phyloP scores from a whole-genome alignment of 2,329 filamentous ascomycete species.

The Aspergillus sp. region DNA sequence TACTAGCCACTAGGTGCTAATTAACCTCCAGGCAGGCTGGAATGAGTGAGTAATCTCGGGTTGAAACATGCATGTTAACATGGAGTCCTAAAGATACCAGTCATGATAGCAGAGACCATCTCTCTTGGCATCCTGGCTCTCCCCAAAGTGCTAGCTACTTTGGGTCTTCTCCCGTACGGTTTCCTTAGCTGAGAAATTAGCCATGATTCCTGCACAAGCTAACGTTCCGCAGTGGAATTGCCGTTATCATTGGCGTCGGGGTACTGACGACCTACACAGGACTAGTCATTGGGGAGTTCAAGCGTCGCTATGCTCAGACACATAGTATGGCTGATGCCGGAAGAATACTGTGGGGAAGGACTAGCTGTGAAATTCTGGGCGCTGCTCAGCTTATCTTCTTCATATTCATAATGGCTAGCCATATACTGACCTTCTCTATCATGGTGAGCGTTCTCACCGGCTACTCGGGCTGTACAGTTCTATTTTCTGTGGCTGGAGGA shows the following conservation, averaged over 20 bases:
- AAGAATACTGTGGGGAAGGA: constrained; percentile 59
- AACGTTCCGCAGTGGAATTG: constrained; percentile 9
- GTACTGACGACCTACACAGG: constrained; percentile 58
- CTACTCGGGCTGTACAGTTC: constrained; percentile 61
- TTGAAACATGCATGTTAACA: neutral
- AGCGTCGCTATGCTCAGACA: constrained; percentile 57
- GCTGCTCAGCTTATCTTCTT: constrained; percentile 62
- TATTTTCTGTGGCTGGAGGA: constrained; percentile 59
- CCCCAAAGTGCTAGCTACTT: constrained; percentile 51
- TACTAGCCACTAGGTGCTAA: constrained; percentile 7
- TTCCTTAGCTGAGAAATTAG: neutral
- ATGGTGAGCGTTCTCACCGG: constrained; percentile 64
- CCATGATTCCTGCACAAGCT: neutral
- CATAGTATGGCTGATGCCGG: constrained; percentile 67
- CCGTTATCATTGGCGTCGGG: constrained; percentile 55
- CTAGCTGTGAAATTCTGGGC: constrained; percentile 64
- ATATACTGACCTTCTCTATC: constrained; percentile 67
- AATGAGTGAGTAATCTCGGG: neutral
- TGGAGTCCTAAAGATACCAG: constrained; percentile 10
- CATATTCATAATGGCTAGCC: constrained; percentile 66
- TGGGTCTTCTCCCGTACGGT: constrained; percentile 53
- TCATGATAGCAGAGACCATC: constrained; percentile 60
- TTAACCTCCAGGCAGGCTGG: neutral
- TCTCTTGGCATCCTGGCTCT: constrained; percentile 58
- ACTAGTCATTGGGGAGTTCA: constrained; percentile 60